phyloP scores from a whole-genome alignment of 148 eudicot species.

The Limonium bicolor region DNA sequence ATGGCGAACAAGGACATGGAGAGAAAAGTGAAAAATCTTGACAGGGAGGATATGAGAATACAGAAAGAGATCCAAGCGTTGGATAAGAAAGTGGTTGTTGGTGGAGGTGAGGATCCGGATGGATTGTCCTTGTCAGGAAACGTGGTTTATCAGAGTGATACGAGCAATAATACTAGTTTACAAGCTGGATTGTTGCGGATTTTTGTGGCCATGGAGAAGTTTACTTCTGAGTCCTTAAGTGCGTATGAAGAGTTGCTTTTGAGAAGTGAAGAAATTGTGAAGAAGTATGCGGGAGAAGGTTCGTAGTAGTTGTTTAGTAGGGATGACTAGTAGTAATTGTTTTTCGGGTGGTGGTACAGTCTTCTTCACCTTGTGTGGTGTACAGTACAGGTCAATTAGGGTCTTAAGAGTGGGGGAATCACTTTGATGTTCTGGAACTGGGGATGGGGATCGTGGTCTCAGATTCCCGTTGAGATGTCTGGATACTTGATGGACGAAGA shows the following conservation, averaged over 20 bases:
- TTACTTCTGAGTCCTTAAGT: constrained; percentile 43
- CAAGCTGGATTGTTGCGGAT: constrained; percentile 49
- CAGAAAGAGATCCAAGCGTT: constrained; percentile 71
- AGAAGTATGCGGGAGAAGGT: constrained; percentile 20
- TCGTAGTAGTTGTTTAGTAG: too few relatives aligned
- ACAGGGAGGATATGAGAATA: constrained; percentile 65
- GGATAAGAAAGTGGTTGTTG: constrained; percentile 46
- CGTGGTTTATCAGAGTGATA: constrained; percentile 80
- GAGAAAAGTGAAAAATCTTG: constrained; percentile 52
- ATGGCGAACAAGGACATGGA: constrained; percentile 42
- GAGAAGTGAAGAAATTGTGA: constrained; percentile 54
- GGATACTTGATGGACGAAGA: too few relatives aligned
- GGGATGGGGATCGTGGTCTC: too few relatives aligned
- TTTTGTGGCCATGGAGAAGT: constrained; percentile 80
- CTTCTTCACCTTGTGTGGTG: too few relatives aligned
- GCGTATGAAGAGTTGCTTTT: constrained; percentile 67
- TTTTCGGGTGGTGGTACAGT: too few relatives aligned
- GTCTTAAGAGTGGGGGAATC: too few relatives aligned
- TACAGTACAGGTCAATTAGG: too few relatives aligned
- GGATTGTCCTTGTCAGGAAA: constrained; percentile 32
- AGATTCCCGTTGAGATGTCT: too few relatives aligned
- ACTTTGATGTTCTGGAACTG: too few relatives aligned
- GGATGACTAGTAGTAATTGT: too few relatives aligned
- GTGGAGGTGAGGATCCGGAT: constrained; percentile 23
- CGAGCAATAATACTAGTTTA: constrained; percentile 47